These are phyloP conservation scores for Xylariaceae sp. DNA, from an alignment of 2,329 filamentous ascomycete genomes.

Conservation along the genomic window DNA sequence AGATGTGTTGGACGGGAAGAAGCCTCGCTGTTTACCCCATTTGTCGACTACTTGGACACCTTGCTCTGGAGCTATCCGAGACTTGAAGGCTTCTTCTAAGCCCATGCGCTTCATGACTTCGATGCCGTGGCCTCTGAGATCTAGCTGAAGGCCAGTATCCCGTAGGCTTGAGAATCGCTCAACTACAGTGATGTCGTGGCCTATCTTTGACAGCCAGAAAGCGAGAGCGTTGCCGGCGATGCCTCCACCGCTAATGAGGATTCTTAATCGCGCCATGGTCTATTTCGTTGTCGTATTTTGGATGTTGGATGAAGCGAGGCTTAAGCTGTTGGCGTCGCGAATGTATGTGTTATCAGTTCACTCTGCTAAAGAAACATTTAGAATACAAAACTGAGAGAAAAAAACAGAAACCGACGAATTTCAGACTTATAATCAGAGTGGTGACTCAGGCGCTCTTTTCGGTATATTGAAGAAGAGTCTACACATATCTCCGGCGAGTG, in stretches of 20 bases:
- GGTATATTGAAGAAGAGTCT: not conserved
- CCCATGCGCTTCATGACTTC: slow-evolving; percentile 59
- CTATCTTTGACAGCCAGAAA: slow-evolving; percentile 51
- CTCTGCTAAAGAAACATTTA: not conserved
- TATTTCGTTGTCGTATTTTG: slow-evolving; percentile 3
- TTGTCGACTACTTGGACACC: slow-evolving; percentile 53
- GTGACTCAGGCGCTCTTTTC: not conserved
- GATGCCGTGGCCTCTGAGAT: slow-evolving; percentile 58
- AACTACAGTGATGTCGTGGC: slow-evolving; percentile 49
- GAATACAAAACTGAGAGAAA: not conserved
- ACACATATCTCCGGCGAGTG: not conserved
- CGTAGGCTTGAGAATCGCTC: slow-evolving; percentile 51
- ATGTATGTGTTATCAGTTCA: not conserved
- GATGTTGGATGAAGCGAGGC: not conserved
- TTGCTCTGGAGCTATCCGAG: slow-evolving; percentile 51
- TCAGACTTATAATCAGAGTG: slow-evolving; percentile 5
- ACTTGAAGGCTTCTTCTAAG: slow-evolving; percentile 50
- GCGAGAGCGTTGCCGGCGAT: slow-evolving; percentile 52
- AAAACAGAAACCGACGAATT: not conserved
- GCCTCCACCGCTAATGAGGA: slow-evolving; percentile 46
- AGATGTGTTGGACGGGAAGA: slow-evolving; percentile 46
- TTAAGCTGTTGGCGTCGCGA: not conserved
- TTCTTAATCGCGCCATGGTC: slow-evolving; percentile 34
- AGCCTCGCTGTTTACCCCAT: slow-evolving; percentile 45
- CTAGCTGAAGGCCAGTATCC: slow-evolving; percentile 57